phyloP scores from a whole-genome alignment of 345 rosid species.

The Melastoma malabathricum region DNA sequence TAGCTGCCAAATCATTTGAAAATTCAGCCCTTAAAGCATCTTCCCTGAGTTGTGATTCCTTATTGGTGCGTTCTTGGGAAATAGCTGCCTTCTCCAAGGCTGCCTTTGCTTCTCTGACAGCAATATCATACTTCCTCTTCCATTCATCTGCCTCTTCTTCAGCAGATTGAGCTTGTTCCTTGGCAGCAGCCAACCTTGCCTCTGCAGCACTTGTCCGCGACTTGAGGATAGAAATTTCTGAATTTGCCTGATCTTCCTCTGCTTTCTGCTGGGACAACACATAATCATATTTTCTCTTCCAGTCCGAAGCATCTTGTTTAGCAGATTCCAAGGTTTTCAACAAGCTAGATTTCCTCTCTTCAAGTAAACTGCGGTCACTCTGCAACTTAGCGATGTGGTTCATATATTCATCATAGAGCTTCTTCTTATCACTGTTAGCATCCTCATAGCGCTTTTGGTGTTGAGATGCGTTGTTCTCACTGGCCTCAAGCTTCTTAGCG shows the following conservation, averaged over 20 bases:
- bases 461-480: slow-evolving; percentile 68
- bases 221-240: slow-evolving; percentile 69
- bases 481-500: slow-evolving; percentile 76
- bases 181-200: slow-evolving; percentile 92
- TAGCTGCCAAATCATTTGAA: slow-evolving; percentile 38
- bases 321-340: slow-evolving; percentile 58
- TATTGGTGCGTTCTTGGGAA: slow-evolving; percentile 64
- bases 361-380: slow-evolving; percentile 61
- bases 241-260: slow-evolving; percentile 49
- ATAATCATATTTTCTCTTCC: slow-evolving; percentile 70
- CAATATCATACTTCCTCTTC: slow-evolving; percentile 81
- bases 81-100: slow-evolving; percentile 89
- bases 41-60: slow-evolving; percentile 76
- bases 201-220: slow-evolving; percentile 84
- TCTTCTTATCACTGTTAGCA: slow-evolving; percentile 86
- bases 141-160: slow-evolving; percentile 91
- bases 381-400: slow-evolving; percentile 63
- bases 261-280: slow-evolving; percentile 61
- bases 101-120: slow-evolving; percentile 76
- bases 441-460: slow-evolving; percentile 87
- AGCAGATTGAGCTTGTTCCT: slow-evolving; percentile 74
- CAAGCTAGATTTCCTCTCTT: slow-evolving; percentile 71
- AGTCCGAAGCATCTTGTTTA: slow-evolving; percentile 56
- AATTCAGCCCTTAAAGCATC: slow-evolving; percentile 77
- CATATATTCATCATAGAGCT: slow-evolving; percentile 67